Evolutionary conservation across 805 yeast species (phyloP), one percentile per base, ranked within the genome.

Genomic region (Teunomyces funiuensis): DNA sequence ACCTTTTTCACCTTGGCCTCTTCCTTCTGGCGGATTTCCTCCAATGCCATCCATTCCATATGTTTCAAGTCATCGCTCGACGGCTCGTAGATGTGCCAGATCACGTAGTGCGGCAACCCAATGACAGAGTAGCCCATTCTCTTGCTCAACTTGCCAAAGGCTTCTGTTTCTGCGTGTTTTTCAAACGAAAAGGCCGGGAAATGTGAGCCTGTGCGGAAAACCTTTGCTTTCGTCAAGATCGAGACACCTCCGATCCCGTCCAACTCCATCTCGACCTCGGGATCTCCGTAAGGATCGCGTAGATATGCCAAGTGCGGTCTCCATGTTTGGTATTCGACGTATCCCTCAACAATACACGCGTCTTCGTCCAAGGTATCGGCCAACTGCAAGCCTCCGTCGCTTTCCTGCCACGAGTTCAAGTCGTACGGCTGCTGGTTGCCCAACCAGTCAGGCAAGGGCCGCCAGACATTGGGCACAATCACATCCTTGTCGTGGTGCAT

Each of bases 231-330:
- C 33, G 95, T 77, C 51, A 91, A 71, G 50, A 93, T 89, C 1
- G 97, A 88, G 33, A 91, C 99, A 50, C 98, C 99, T 18, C 99
- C 99, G 53, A 91, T 89, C 40, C 99, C 99, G 63, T 91, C 98
- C 47, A 91, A 71, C 43, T 84, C 90, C 85, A 91, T 84, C 58
- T 88, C 96, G 33, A 84, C 91, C 58, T 87, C 91, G 5, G 95
- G 91, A 63, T 89, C 95, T 17, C 98, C 99, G 55, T 86, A 83
- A 2, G 97, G 96, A 56, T 90, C 97, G 52, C 98, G 75, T 60
- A 91, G 74, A 58, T 93, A 91, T 0, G 98, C 98, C 51, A 91
- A 73, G 66, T 91, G 98, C 2, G 97, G 95, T 65, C 99, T 77
- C 97, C 98, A 91, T 2, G 99, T 91, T 31, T 95, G 96, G 63